Evolutionary conservation across 176 grass and related monocot genomes (phyloP), one percentile per base, ranked within the genome.

Genomic region (Pontederia crassipes): DNA sequence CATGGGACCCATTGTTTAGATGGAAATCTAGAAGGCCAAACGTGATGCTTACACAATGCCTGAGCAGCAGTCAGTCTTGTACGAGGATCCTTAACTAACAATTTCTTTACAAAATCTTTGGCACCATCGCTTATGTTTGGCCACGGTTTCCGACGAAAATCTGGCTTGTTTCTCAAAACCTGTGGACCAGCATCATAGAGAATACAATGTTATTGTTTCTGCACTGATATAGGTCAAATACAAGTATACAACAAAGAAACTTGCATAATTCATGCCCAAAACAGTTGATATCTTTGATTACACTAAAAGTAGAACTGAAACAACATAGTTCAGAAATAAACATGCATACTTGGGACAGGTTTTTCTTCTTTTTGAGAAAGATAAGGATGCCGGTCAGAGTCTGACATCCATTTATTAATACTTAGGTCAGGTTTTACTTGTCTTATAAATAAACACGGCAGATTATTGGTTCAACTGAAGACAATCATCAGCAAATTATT

Each of bases 31-130:
- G 26, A 18, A 26, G 48, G 32, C 27, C 46, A 7, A 67, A 62
- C n/a, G 64, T 46, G 29, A 64, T 68, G 49, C 83, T 81, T 96
- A 96, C 91, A 96, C 72, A 96, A 81, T 35, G 91, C 91, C 61
- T 95, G 91, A 70, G 91, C 91, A 77, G 86, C 86, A 65, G 86
- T 95, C 71, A 95, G 50, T 86, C 91, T 95, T 69, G 83, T 78
- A 55, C 80, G 82, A 65, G 91, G 86, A 82, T 95, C 86, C 80
- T 95, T 95, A 65, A 95, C 83, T 60, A 95, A 75, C 80, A 95
- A 83, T 73, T 87, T 95, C 16, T 90, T 81, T 77, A 90, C 83
- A 82, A 96, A 96, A 85, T 96, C 91, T 83, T 90, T 89, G 62
- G 91, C 91, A 90, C 83, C 73, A 20, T 82, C 54, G 55, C 80